These are phyloP conservation scores for Daldinia caldariorum DNA, from an alignment of 495 filamentous ascomycete species.

Conservation along the genomic window DNA sequence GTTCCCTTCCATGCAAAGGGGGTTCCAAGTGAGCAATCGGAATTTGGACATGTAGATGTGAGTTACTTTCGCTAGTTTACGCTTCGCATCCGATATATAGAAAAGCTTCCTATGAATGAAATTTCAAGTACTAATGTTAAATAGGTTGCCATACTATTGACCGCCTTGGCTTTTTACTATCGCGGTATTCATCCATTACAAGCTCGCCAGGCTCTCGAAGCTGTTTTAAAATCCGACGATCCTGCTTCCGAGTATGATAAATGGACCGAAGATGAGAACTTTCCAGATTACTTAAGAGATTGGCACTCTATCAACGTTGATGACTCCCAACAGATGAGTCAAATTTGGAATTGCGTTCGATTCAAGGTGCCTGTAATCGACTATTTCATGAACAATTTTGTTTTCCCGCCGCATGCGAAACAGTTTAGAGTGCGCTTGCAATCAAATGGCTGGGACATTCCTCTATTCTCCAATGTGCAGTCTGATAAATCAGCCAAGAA, in stretches of 20 bases:
- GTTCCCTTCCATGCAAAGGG: slow-evolving; percentile 61
- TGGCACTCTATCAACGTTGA: slow-evolving; percentile 62
- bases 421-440: slow-evolving; percentile 62
- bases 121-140: background rate
- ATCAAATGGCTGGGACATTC: slow-evolving; percentile 64
- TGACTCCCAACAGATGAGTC: slow-evolving; percentile 54
- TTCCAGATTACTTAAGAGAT: slow-evolving; percentile 56
- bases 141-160: slow-evolving; percentile 61
- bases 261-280: slow-evolving; percentile 50
- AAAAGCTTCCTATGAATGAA: background rate
- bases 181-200: slow-evolving; percentile 53
- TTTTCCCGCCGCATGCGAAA: slow-evolving; percentile 63
- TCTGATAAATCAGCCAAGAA: slow-evolving; percentile 11
- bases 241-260: slow-evolving; percentile 60
- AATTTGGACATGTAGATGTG: slow-evolving; percentile 63
- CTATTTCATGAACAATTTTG: slow-evolving; percentile 63
- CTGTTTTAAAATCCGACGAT: slow-evolving; percentile 61
- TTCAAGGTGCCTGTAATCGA: slow-evolving; percentile 56
- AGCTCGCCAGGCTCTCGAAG: slow-evolving; percentile 51
- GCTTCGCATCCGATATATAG: background rate
- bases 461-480: slow-evolving; percentile 38
- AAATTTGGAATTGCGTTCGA: slow-evolving; percentile 54
- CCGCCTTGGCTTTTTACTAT: slow-evolving; percentile 62
- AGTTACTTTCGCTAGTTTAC: slow-evolving; percentile 1
- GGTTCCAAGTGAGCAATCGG: slow-evolving; percentile 58